These are phyloP conservation scores for Penicillium olsonii DNA, from an alignment of 2,329 filamentous ascomycete genomes.

Conservation along the genomic window DNA sequence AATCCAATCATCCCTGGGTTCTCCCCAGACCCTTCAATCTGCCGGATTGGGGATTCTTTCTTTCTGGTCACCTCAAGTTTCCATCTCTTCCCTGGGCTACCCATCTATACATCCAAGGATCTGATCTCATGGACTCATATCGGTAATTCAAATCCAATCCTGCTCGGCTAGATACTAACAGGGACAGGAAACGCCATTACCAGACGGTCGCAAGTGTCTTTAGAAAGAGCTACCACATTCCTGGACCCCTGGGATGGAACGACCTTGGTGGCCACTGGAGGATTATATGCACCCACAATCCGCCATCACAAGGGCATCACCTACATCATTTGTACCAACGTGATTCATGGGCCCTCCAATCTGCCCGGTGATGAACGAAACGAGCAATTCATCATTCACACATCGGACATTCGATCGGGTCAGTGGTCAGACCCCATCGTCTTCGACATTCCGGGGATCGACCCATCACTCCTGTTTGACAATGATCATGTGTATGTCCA, in stretches of 20 bases:
- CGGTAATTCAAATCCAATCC: constrained; percentile 8
- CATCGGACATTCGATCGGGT: constrained; percentile 42
- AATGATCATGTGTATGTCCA: constrained; percentile 29
- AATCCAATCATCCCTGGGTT: constrained; percentile 52
- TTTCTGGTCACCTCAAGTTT: constrained; percentile 52
- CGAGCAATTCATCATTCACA: constrained; percentile 44
- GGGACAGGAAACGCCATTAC: constrained; percentile 16
- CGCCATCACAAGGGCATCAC: constrained; percentile 43
- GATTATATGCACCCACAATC: constrained; percentile 46
- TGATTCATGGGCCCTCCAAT: constrained; percentile 17
- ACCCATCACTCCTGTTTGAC: constrained; percentile 51
- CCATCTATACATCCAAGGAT: constrained; percentile 48
- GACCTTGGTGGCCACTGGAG: constrained; percentile 23
- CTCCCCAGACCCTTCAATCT: constrained; percentile 49
- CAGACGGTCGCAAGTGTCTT: constrained; percentile 36
- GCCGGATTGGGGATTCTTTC: constrained; percentile 44
- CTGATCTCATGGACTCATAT: constrained; percentile 45
- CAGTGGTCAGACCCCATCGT: constrained; percentile 47
- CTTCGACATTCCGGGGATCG: constrained; percentile 44
- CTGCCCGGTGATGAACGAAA: constrained; percentile 11
- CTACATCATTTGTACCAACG: constrained; percentile 42
- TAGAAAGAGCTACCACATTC: constrained; percentile 22
- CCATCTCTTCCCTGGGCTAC: constrained; percentile 48
- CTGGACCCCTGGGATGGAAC: constrained; percentile 5
- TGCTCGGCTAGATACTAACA: not conserved